Evolutionary conservation across 2,329 filamentous ascomycete species (phyloP).

Genomic region (Aureobasidium lini): DNA sequence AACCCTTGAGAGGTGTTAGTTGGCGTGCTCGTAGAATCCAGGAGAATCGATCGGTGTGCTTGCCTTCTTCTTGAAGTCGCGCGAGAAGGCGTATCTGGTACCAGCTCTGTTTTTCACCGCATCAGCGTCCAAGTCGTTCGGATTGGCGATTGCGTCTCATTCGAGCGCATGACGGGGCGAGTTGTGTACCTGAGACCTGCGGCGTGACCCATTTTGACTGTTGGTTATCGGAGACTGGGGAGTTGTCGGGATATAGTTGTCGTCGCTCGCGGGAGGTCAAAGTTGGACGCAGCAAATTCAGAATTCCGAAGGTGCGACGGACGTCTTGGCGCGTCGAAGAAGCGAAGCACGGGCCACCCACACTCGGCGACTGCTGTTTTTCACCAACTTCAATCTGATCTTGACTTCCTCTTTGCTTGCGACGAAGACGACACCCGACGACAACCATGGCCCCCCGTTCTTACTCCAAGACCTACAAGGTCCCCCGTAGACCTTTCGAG

Average conservation of each 20-base stretch:
- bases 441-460: slow-evolving; percentile 49
- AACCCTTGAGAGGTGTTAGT: slow-evolving; percentile 50
- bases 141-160: neutral
- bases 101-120: slow-evolving; percentile 22
- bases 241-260: slow-evolving; percentile 8
- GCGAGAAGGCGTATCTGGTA: slow-evolving; percentile 63
- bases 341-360: neutral
- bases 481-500: slow-evolving; percentile 94
- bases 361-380: neutral
- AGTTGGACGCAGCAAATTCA: neutral
- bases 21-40: neutral
- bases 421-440: slow-evolving; percentile 14
- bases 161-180: neutral
- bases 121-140: slow-evolving; percentile 4
- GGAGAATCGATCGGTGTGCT: slow-evolving; percentile 1
- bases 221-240: slow-evolving; percentile 10
- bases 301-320: neutral
- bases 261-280: neutral
- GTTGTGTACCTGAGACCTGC: slow-evolving; percentile 33
- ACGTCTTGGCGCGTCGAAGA: neutral
- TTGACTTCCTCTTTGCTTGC: neutral
- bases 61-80: slow-evolving; percentile 70
- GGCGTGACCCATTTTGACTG: slow-evolving; percentile 46
- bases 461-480: slow-evolving; percentile 99
- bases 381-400: neutral